Evolutionary conservation across 257 asterid species (phyloP), one percentile per base, ranked within the genome.

Genomic region (Verbena officinalis): DNA sequence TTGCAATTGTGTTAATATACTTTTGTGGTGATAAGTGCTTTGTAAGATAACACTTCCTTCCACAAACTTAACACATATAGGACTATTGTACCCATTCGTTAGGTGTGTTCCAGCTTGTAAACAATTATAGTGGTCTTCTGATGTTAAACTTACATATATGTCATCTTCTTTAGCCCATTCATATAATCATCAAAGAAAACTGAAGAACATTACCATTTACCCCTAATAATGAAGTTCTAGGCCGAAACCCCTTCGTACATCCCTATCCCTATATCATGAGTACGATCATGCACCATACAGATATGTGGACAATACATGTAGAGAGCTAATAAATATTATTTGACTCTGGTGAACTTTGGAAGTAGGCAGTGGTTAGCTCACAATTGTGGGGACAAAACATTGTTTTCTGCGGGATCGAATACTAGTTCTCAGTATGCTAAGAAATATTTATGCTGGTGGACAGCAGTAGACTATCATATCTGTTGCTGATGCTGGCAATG

Each of bases 381-480:
- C n/a, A n/a, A n/a, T n/a, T n/a, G n/a, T n/a, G n/a, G n/a, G n/a
- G n/a, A n/a, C n/a, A n/a, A n/a, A n/a, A n/a, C n/a, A n/a, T n/a
- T n/a, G n/a, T n/a, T n/a, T n/a, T n/a, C n/a, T n/a, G n/a, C n/a
- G n/a, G n/a, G n/a, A n/a, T n/a, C n/a, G n/a, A n/a, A n/a, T n/a
- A n/a, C n/a, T n/a, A n/a, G n/a, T n/a, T n/a, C n/a, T n/a, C n/a
- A n/a, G n/a, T n/a, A n/a, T n/a, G n/a, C n/a, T n/a, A n/a, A n/a
- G n/a, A n/a, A n/a, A n/a, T n/a, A n/a, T n/a, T n/a, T n/a, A n/a
- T n/a, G n/a, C n/a, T n/a, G n/a, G n/a, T n/a, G n/a, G n/a, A n/a
- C n/a, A n/a, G n/a, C n/a, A n/a, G n/a, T n/a, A n/a, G 27, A 61
- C 42, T 34, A 39, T 51, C 27, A 69, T 39, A 42, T 50, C 13